Conservation (phyloP, 768 basidiomycete genomes). For the Boletus bicolor region DNA sequence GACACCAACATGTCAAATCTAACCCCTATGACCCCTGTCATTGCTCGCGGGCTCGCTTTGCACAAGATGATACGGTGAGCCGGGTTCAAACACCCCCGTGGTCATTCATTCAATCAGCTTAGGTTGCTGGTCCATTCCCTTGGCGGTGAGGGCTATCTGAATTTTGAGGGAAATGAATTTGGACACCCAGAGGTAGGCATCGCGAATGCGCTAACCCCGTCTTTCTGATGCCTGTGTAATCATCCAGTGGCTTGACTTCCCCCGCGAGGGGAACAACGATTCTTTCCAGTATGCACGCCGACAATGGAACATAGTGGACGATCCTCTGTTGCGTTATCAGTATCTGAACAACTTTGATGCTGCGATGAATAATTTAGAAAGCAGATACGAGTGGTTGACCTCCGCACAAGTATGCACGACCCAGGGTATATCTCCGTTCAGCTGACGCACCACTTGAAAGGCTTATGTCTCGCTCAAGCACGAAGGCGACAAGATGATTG, state of each 20-base stretch:
- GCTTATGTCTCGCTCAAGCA: slow-evolving; percentile 94
- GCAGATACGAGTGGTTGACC: slow-evolving; percentile 79
- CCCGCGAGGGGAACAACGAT: slow-evolving; percentile 90
- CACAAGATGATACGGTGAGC: slow-evolving; percentile 96
- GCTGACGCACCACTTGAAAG: slow-evolving; percentile 34
- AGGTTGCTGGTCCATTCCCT: slow-evolving; percentile 89
- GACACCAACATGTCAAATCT: slow-evolving; percentile 95
- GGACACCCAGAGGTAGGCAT: slow-evolving; percentile 86
- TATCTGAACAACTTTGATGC: slow-evolving; percentile 93
- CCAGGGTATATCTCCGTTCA: neutral
- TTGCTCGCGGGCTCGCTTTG: slow-evolving; percentile 85
- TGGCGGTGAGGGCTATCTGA: slow-evolving; percentile 96
- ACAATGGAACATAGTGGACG: slow-evolving; percentile 95
- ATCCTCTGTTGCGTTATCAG: slow-evolving; percentile 80
- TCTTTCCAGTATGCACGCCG: slow-evolving; percentile 97
- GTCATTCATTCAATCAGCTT: neutral
- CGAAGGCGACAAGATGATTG: slow-evolving; percentile 89
- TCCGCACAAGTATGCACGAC: slow-evolving; percentile 59
- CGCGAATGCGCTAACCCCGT: neutral
- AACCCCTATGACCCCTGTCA: slow-evolving; percentile 73
- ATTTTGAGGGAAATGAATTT: slow-evolving; percentile 98
- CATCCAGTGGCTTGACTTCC: slow-evolving; percentile 96
- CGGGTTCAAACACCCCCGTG: neutral
- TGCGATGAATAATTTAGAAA: slow-evolving; percentile 86
- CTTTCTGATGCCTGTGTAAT: neutral